phyloP scores from a whole-genome alignment of 768 basidiomycete genomes.

The Lactarius hatsudake region DNA sequence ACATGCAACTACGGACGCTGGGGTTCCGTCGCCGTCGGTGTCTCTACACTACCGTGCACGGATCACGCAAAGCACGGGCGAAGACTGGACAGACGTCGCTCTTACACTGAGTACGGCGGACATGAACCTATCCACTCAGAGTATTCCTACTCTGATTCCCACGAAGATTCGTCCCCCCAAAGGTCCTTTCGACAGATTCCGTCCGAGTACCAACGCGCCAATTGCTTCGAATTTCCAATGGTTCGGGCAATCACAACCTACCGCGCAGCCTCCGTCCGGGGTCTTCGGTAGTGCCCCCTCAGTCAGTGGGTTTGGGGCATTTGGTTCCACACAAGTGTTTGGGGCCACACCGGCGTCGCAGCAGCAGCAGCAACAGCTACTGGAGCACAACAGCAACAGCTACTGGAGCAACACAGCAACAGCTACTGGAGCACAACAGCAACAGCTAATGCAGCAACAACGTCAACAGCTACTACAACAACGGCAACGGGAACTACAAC shows the following conservation, averaged over 20 bases:
- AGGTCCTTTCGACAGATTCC: neutral
- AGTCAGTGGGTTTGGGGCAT: neutral
- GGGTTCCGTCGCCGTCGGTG: conserved; percentile 44
- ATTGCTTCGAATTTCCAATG: neutral
- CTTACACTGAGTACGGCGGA: conserved; percentile 53
- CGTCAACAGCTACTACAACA: neutral
- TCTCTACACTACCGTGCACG: conserved; percentile 54
- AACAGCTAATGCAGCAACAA: no score
- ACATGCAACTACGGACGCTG: conserved; percentile 44
- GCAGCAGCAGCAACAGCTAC: no score
- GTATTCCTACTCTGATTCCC: conserved; percentile 30
- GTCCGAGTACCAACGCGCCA: neutral
- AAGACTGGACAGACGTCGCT: conserved; percentile 53
- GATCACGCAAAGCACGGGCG: conserved; percentile 54
- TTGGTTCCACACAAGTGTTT: neutral
- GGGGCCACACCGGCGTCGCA: neutral
- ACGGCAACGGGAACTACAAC: no score
- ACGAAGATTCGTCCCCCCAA: conserved; percentile 16
- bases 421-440: no score
- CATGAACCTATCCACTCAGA: conserved; percentile 39
- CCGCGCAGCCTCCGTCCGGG: neutral
- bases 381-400: no score
- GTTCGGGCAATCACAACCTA: neutral
- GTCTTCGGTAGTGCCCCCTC: no score
- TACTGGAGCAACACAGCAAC: no score